phyloP scores from a whole-genome alignment of 2,329 filamentous ascomycete genomes.

The Alternaria sp. region DNA sequence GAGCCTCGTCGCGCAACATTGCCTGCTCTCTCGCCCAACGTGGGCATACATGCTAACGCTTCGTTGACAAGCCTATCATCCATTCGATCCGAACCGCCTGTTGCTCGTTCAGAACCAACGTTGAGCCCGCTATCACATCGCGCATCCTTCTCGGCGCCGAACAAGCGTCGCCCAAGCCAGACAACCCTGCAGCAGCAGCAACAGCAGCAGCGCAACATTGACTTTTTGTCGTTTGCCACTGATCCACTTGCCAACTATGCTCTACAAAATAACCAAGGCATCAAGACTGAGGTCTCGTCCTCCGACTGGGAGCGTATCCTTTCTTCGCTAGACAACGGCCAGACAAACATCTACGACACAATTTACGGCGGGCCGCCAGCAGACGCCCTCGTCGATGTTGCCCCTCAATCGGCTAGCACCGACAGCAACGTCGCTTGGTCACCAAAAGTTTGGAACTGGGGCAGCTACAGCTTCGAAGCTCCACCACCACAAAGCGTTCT shows the following conservation, averaged over 20 bases:
- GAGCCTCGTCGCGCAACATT: conserved; percentile 56
- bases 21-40: conserved; percentile 55
- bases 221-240: conserved; percentile 58
- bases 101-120: conserved; percentile 59
- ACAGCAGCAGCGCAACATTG: conserved; percentile 53
- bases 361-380: conserved; percentile 74
- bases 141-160: conserved; percentile 43
- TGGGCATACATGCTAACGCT: conserved; percentile 54
- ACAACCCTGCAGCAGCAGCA: conserved; percentile 40
- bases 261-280: conserved; percentile 49
- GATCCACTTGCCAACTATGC: conserved; percentile 48
- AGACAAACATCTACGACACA: conserved; percentile 83
- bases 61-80: conserved; percentile 62
- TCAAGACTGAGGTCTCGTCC: conserved; percentile 61
- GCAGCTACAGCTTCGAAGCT: conserved; percentile 36
- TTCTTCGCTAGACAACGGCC: conserved; percentile 78
- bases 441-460: conserved; percentile 49
- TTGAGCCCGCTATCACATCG: conserved; percentile 54
- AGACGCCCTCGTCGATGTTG: conserved; percentile 49
- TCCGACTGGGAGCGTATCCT: conserved; percentile 85
- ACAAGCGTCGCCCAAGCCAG: conserved; percentile 49
- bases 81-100: conserved; percentile 56
- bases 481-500: conserved; percentile 62
- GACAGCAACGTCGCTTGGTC: conserved; percentile 49
- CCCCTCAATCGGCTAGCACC: conserved; percentile 40